Evolutionary conservation across 352 stramenopile genomes (phyloP), one percentile per base, ranked within the genome.

Genomic region (Phytopythium helicoides): DNA sequence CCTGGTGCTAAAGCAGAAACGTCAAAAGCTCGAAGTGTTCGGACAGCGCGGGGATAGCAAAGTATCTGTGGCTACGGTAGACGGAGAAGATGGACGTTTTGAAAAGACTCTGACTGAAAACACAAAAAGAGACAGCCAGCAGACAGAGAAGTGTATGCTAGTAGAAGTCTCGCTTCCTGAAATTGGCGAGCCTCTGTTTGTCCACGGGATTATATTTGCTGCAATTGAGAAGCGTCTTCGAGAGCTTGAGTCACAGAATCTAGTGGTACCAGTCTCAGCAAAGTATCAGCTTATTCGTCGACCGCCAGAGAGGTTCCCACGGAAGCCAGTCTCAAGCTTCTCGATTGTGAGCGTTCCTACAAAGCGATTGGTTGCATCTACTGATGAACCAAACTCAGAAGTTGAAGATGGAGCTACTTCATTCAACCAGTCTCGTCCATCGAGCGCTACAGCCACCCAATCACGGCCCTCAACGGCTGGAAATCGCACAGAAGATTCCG

Each of bases 251-350:
- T 62, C 68, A 5, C 86, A 63, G 25, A 65, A 88, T 38, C 59
- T 96, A 1, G 42, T 56, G 0, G 56, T 96, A n/a, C 87, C 85
- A 16, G 34, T 53, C 0, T 31, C 87, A 35, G 62, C 64, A n/a
- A 88, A 85, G 45, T 84, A 77, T 42, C 87, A 96, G 55, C 65
- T 97, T 21, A 52, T 97, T n/a, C 77, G 74, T 33, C 66, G 76
- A 11, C 86, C 89, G 9, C 65, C 65, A 1, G 71, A 86, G 26
- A 74, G 87, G 0, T 86, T 86, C 49, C 42, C 78, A 7, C 70
- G 86, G 1, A 81, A 87, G 34, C 63, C 72, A 3, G 56, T 92
- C 1, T 47, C 71, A 35, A 71, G 62, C 12, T 93, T 97, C 33
- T 73, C 64, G 3, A 53, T 53, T 23, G 47, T 41, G 62, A 36